phyloP scores from a whole-genome alignment of 441 rosid genomes.

The Capsella rubella region DNA sequence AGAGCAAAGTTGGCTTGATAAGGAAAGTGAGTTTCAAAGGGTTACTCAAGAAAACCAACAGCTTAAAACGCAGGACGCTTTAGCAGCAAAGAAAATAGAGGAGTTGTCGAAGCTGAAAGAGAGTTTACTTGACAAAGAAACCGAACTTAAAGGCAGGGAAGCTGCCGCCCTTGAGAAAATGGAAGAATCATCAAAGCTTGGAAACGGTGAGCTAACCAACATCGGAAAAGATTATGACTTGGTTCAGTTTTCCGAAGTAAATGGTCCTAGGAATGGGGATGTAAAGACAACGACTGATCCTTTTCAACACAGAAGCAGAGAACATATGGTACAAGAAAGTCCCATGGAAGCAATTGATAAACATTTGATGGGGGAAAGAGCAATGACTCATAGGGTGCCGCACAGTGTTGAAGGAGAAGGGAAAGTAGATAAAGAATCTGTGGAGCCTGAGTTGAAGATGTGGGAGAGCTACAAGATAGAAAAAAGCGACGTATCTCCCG shows the following conservation, averaged over 20 bases:
- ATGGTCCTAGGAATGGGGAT: constrained; percentile 64
- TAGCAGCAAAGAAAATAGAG: constrained; percentile 66
- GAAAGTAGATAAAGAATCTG: constrained; percentile 55
- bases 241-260: constrained; percentile 85
- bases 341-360: constrained; percentile 49
- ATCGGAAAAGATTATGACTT: constrained; percentile 86
- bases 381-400: not conserved
- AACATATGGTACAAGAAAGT: constrained; percentile 46
- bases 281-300: constrained; percentile 57
- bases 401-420: constrained; percentile 46
- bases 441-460: constrained; percentile 71
- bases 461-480: constrained; percentile 94
- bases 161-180: constrained; percentile 56
- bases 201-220: constrained; percentile 70
- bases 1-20: constrained; percentile 73
- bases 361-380: constrained; percentile 41
- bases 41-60: constrained; percentile 56
- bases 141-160: constrained; percentile 59
- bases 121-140: constrained; percentile 69
- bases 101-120: constrained; percentile 74
- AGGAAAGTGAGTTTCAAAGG: constrained; percentile 76
- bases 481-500: constrained; percentile 80
- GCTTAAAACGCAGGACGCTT: constrained; percentile 62
- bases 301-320: constrained; percentile 46
- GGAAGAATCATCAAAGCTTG: constrained; percentile 54